Evolutionary conservation across 176 grass and related monocot species (phyloP), one percentile per base, ranked within the genome.

Genomic region (Lolium multiflorum): DNA sequence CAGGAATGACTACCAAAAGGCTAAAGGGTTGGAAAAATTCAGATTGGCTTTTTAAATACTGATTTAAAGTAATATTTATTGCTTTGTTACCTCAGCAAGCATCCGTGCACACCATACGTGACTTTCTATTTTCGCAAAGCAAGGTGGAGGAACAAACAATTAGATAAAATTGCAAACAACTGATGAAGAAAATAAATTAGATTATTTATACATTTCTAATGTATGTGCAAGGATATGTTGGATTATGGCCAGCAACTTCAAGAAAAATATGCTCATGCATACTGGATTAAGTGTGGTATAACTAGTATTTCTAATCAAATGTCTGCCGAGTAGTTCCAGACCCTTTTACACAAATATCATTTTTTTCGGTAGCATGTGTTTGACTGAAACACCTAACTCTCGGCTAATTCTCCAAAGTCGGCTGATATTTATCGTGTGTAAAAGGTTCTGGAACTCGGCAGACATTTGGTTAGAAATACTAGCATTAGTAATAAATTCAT

Each of bases 71-170:
- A 24, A 12, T 55, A 58, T 18, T 46, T 51, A 81, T 55, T 44
- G 9, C 37, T 38, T 65, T 66, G 10, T 52, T 72, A 16, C 59
- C 28, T 75, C 56, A 35, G 70, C 9, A 75, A 9, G 16, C 80
- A 81, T 81, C 75, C 48, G 11, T 70, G 63, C 18, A 63, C 79
- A 55, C 46, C 6, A 81, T 82, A 41, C 63, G 6, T 55, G 24
- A 28, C 28, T 25, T 64, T 12, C 11, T 11, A 6, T 64, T 25
- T 64, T 28, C 58, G 48, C 41, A 41, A 49, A 25, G 14, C 43
- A 74, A 49, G 44, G 12, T 74, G 22, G 38, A 79, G 11, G 7
- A 79, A 17, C 1, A 63, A 46, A 62, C 6, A 22, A 10, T 62
- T 47, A 9, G 37, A 61, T 58, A 39, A 63, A 77, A 65, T 18